Evolutionary conservation across 306 rosid species (phyloP).

Genomic region (Prunus mongolica): DNA sequence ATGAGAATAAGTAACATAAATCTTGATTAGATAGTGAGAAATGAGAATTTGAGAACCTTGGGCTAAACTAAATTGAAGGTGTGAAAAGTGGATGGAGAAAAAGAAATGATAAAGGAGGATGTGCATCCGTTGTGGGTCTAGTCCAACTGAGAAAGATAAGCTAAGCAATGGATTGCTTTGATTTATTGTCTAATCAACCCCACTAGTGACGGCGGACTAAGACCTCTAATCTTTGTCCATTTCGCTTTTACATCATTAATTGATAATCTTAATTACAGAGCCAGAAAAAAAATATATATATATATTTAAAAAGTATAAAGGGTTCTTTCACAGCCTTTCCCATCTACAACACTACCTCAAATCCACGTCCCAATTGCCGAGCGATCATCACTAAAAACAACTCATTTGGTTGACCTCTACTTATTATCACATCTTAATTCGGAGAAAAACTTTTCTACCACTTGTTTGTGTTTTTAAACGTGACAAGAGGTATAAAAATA

Average conservation of each 20-base stretch:
- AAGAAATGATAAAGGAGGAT: neutral
- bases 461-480: too few relatives aligned
- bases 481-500: too few relatives aligned
- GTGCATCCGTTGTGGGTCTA: slow-evolving; percentile 14
- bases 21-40: neutral
- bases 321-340: slow-evolving; percentile 4
- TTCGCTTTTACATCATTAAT: neutral
- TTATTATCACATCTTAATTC: neutral
- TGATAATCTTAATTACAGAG: neutral
- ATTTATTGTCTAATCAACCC: slow-evolving; percentile 35
- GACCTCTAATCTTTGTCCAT: slow-evolving; percentile 15
- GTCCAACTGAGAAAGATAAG: slow-evolving; percentile 23
- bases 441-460: neutral
- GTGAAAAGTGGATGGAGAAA: neutral
- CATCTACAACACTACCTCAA: neutral
- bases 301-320: neutral
- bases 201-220: slow-evolving; percentile 29
- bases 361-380: neutral
- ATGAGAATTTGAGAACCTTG: neutral
- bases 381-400: neutral
- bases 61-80: neutral
- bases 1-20: neutral
- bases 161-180: slow-evolving; percentile 31
- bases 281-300: too few relatives aligned
- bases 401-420: neutral